A percentile compares a stretch with the other conserved stretches of the same genome.
Conservation (phyloP, 2,329 filamentous ascomycete genomes). For the Aspergillus ibericus region DNA sequence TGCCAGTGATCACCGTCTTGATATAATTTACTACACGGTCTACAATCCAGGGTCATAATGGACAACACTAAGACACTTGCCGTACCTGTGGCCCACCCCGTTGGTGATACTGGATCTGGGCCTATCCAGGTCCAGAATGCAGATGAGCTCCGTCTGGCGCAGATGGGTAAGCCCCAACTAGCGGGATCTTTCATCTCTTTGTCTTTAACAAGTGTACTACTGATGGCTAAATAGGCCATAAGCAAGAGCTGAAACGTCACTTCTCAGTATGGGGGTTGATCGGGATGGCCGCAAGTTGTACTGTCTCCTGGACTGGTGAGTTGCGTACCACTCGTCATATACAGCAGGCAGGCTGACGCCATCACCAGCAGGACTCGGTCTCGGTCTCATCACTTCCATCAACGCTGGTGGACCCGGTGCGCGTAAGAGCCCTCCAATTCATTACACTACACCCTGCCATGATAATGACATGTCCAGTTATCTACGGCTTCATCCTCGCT, state of each 20-base stretch:
- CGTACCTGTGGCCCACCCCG: neutral
- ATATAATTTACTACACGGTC: neutral
- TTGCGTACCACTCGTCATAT: neutral
- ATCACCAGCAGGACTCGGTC: conserved; percentile 34
- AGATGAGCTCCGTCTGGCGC: conserved; percentile 46
- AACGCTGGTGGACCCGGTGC: conserved; percentile 51
- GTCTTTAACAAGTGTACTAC: neutral
- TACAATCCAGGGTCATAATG: conserved; percentile 6
- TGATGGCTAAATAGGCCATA: conserved; percentile 41
- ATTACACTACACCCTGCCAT: neutral
- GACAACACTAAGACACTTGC: conserved; percentile 9
- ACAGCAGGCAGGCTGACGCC: neutral
- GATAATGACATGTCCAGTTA: conserved; percentile 36
- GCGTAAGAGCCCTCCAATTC: conserved; percentile 16
- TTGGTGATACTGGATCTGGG: conserved; percentile 3
- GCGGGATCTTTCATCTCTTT: neutral
- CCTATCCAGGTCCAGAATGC: conserved; percentile 30
- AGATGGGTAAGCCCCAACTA: conserved; percentile 40
- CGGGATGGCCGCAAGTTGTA: conserved; percentile 52
- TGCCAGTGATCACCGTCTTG: no score
- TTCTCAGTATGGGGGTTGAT: conserved; percentile 51
- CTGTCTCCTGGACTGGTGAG: conserved; percentile 51
- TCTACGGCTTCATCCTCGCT: conserved; percentile 53
- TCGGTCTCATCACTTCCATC: conserved; percentile 50
- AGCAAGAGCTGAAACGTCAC: conserved; percentile 51